phyloP scores from a whole-genome alignment of 148 eudicot genomes.

The Pharnaceum exiguum region DNA sequence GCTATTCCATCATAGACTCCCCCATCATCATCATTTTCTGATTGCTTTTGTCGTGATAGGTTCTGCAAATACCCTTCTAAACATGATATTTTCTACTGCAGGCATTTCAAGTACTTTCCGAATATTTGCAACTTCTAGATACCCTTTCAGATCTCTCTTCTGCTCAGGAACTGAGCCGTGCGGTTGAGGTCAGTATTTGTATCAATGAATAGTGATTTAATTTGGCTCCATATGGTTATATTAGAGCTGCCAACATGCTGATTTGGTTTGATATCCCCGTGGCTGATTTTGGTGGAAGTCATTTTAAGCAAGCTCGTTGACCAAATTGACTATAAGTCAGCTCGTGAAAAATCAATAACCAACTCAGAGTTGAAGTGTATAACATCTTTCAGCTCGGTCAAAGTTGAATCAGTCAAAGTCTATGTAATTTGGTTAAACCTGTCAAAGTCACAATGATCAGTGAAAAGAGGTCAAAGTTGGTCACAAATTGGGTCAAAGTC shows the following conservation, averaged over 20 bases:
- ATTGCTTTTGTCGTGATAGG: background rate
- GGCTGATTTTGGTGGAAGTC: too few relatives aligned
- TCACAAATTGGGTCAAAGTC: too few relatives aligned
- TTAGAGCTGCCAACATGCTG: background rate
- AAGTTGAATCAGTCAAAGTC: too few relatives aligned
- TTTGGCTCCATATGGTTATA: background rate
- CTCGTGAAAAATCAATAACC: too few relatives aligned
- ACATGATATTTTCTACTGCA: constrained; percentile 30
- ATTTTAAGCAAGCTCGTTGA: too few relatives aligned
- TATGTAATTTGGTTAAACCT: too few relatives aligned
- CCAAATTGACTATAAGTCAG: too few relatives aligned
- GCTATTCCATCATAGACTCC: background rate
- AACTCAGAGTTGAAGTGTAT: too few relatives aligned
- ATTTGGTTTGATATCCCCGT: too few relatives aligned
- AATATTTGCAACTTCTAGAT: constrained; percentile 85
- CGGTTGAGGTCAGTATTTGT: constrained; percentile 66
- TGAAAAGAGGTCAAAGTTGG: too few relatives aligned
- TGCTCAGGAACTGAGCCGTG: constrained; percentile 83
- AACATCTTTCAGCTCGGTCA: too few relatives aligned
- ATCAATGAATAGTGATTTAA: background rate
- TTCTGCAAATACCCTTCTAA: constrained; percentile 7
- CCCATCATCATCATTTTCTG: background rate
- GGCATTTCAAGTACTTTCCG: constrained; percentile 94
- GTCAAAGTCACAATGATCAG: too few relatives aligned
- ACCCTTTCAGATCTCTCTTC: constrained; percentile 72